phyloP scores from a whole-genome alignment of 2,329 filamentous ascomycete species.

The Clathrospora elynae region DNA sequence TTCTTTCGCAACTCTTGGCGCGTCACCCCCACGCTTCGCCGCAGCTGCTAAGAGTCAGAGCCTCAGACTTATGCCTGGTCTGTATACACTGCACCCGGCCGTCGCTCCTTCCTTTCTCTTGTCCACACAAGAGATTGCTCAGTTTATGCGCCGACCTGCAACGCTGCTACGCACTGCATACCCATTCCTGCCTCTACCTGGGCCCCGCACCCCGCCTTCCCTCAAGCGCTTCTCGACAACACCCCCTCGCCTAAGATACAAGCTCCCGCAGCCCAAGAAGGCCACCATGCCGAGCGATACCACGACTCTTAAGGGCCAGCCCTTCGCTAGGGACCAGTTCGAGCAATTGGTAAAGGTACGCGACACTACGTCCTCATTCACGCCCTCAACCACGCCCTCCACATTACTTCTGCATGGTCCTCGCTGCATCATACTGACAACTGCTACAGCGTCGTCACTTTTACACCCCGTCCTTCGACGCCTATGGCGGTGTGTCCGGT shows the following conservation, averaged over 20 bases:
- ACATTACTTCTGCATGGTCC: too few species aligned
- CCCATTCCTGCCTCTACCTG: conserved; percentile 31
- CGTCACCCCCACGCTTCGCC: too few species aligned
- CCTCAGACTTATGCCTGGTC: too few species aligned
- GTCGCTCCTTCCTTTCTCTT: conserved; percentile 28
- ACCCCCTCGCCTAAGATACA: conserved; percentile 36
- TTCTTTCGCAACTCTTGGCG: conserved; percentile 25
- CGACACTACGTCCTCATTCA: conserved; percentile 46
- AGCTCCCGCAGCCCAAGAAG: conserved; percentile 36
- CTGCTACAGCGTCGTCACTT: conserved; percentile 59
- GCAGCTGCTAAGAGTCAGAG: too few species aligned
- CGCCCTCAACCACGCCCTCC: too few species aligned
- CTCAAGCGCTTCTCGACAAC: conserved; percentile 45
- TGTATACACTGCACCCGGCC: conserved; percentile 28
- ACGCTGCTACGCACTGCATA: conserved; percentile 47
- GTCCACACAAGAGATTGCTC: conserved; percentile 25
- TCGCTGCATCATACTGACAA: conserved; percentile 31
- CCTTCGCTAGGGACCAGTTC: conserved; percentile 79
- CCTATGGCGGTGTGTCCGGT: conserved; percentile 86
- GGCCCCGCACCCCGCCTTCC: conserved; percentile 41
- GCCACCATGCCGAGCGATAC: conserved; percentile 41
- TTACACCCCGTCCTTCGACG: conserved; percentile 94
- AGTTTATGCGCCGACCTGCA: conserved; percentile 47
- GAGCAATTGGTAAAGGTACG: conserved; percentile 86
- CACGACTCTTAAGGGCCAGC: conserved; percentile 74